Conservation (phyloP, 225 moss, liverwort and hornwort species). For the Rhytidiadelphus loreus region DNA sequence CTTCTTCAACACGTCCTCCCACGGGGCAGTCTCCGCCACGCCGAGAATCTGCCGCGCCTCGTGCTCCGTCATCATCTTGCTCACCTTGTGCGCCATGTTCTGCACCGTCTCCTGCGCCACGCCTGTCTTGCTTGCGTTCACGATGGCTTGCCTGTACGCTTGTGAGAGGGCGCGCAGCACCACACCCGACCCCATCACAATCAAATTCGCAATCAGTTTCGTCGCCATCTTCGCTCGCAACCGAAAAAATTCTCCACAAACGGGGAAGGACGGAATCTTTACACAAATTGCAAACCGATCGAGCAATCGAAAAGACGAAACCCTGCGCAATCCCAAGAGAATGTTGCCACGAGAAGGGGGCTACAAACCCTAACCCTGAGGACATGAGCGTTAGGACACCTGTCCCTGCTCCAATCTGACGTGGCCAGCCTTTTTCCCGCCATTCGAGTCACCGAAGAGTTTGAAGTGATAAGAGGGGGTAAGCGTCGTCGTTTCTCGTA, state of each 20-base stretch:
- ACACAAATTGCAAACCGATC: not conserved
- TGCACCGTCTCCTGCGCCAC: slow-evolving; percentile 97
- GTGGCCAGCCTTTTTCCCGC: not conserved
- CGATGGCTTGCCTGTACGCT: slow-evolving; percentile 90
- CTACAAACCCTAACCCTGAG: not conserved
- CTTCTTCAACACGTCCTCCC: slow-evolving; percentile 85
- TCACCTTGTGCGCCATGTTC: slow-evolving; percentile 78
- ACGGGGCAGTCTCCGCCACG: slow-evolving; percentile 58
- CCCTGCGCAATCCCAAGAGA: not conserved
- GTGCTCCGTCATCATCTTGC: slow-evolving; percentile 74
- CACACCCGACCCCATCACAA: slow-evolving; percentile 68
- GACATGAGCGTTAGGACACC: not conserved
- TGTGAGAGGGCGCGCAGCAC: slow-evolving; percentile 77
- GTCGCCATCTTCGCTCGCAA: slow-evolving; percentile 32
- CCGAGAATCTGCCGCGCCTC: slow-evolving; percentile 90
- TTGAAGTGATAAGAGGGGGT: not conserved
- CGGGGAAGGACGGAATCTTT: too few species aligned
- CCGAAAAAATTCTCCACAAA: not conserved
- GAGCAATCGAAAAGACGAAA: too few species aligned
- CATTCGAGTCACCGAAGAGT: not conserved
- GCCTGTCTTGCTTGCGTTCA: slow-evolving; percentile 76
- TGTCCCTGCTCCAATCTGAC: not conserved
- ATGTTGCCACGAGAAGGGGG: not conserved
- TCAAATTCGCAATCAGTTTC: slow-evolving; percentile 78
- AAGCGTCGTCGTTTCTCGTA: too few species aligned